Base-by-base conservation (phyloP, 2,329 filamentous ascomycete species). In the Decorospora gaudefroyi region DNA sequence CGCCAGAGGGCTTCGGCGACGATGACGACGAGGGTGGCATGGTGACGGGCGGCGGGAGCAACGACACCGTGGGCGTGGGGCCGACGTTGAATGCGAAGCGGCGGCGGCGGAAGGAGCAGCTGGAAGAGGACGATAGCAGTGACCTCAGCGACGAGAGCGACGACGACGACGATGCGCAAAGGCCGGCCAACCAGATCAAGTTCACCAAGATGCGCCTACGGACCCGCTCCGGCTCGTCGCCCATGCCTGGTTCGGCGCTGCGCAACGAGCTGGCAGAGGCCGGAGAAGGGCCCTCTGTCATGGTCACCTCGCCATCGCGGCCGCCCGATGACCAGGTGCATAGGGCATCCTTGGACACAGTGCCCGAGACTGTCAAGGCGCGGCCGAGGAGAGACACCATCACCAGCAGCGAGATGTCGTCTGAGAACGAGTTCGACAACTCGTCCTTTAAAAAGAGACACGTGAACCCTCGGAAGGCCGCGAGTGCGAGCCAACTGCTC, bases 191-290 rank as follows among this genome's bases (percentile, higher is more conserved):
- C 66, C 89, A 95, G 68, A 96, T 97, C 68, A 91, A 92, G 65
- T 99, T 99, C 71, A 84, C 87, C 34, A 97, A 97, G 72, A 92
- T 96, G 88, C 92, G 93, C 1, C 80, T 96, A 29, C 83, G 91
- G 19, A 84, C 84, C 55, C 84, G 92, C 42, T 88, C 91, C 17
- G 92, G 89, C 8, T 96, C 91, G 0, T 96, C 92, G 33, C 92
- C 92, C 3, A 84, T 88, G 25, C 67, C 56, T 15, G 65, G 66
- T 25, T 70, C 67, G 9, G 57, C 64, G 13, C 42, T 70, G 23
- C 85, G 89, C 55, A 82, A 79, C 10, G 84, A 84, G 11, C 82
- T 69, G 10, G 50, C 57, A 18, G 65, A 67, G 17, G 57, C 79
- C 46, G 70, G 78, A 30, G 83, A 85, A 27, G 66, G 70, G 2